Conservation (phyloP, 2,329 filamentous ascomycete genomes). For the Arthrobotrys conoides region DNA sequence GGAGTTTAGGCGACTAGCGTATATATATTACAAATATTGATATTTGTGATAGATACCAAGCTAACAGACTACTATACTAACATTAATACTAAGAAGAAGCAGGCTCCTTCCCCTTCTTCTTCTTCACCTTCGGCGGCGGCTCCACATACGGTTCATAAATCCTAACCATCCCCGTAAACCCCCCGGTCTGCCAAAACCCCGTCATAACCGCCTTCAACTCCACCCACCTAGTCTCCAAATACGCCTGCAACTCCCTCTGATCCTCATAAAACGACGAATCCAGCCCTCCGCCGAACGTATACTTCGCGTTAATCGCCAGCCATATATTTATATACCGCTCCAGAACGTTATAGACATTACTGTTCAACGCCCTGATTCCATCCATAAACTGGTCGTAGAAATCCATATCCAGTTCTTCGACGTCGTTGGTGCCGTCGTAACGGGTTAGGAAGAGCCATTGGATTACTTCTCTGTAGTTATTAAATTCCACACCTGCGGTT, state of each 20-base stretch:
- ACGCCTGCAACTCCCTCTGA: slow-evolving; percentile 27
- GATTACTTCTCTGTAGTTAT: neutral
- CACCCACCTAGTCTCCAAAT: slow-evolving; percentile 15
- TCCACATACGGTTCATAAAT: slow-evolving; percentile 2
- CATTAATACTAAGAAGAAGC: no score
- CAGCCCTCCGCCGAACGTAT: slow-evolving; percentile 9
- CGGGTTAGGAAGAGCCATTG: slow-evolving; percentile 14
- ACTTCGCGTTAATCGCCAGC: slow-evolving; percentile 11
- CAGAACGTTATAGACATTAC: neutral
- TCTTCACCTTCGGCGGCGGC: slow-evolving; percentile 8
- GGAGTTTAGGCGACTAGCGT: no score
- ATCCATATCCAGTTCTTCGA: slow-evolving; percentile 18
- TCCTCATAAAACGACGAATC: slow-evolving; percentile 25
- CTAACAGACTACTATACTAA: no score
- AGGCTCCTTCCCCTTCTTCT: slow-evolving; percentile 1
- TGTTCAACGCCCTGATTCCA: slow-evolving; percentile 11
- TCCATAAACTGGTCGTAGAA: slow-evolving; percentile 28
- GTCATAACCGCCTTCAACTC: slow-evolving; percentile 12
- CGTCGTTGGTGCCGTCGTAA: neutral
- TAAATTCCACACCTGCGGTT: neutral
- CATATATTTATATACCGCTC: slow-evolving; percentile 13
- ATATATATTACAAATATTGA: no score
- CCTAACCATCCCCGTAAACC: neutral
- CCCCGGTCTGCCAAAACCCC: neutral
- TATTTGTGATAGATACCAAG: no score